Conservation (phyloP, 164 flowering plant genomes). For the grape (Vitis vinifera) region DNA sequence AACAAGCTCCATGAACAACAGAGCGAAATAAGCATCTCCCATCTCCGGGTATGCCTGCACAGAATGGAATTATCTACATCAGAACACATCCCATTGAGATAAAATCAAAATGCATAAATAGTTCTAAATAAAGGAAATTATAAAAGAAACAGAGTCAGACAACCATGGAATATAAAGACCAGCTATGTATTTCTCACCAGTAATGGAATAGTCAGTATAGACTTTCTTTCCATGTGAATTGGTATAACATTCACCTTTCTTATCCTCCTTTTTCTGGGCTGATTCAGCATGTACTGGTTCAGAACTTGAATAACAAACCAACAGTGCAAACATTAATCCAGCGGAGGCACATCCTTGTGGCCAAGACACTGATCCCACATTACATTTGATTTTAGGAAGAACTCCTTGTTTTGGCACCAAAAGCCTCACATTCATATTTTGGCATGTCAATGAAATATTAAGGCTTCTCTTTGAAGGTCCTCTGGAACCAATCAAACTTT, state of each 20-base stretch:
- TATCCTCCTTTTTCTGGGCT: conserved; percentile 23
- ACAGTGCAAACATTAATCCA: conserved; percentile 51
- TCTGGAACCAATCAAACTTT: conserved; percentile 19
- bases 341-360: conserved; percentile 36
- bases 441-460: conserved; percentile 36
- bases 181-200: conserved; percentile 41
- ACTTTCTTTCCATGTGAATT: conserved; percentile 77
- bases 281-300: conserved; percentile 64
- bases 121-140: neutral
- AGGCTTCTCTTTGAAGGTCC: conserved; percentile 25
- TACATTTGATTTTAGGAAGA: conserved; percentile 40
- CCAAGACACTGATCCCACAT: conserved; percentile 40
- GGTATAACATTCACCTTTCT: conserved; percentile 23
- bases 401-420: conserved; percentile 35
- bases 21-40: conserved; percentile 97
- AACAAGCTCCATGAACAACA: conserved; percentile 90
- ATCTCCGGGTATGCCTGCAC: conserved; percentile 94
- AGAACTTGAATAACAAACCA: conserved; percentile 54
- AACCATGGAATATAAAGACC: neutral
- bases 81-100: neutral
- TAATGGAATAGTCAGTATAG: conserved; percentile 71
- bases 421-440: conserved; percentile 38
- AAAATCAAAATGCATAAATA: neutral
- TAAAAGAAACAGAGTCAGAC: neutral
- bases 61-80: conserved; percentile 12